These are phyloP conservation scores for Fusarium zealandicum DNA, from an alignment of 2,329 filamentous ascomycete genomes.

Conservation along the genomic window DNA sequence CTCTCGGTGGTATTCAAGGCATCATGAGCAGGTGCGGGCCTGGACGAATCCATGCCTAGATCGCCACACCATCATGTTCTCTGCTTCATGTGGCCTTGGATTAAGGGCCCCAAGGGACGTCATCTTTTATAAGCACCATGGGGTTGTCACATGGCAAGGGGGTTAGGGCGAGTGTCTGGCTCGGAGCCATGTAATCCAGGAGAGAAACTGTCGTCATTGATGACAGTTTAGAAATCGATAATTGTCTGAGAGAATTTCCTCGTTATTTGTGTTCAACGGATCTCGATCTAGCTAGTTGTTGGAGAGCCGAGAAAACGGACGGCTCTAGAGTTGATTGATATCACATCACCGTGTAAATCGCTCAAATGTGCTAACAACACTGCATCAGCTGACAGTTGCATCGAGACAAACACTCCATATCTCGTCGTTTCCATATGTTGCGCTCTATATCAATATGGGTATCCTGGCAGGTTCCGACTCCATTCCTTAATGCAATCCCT, in stretches of 20 bases:
- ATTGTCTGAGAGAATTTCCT: not conserved
- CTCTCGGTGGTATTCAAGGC: not conserved
- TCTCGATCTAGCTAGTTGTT: not conserved
- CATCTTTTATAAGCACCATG: conserved; percentile 9
- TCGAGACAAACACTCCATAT: not conserved
- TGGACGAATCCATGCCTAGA: conserved; percentile 9
- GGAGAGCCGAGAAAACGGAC: not conserved
- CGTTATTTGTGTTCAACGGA: too few relatives aligned
- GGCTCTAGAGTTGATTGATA: not conserved
- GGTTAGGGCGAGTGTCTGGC: not conserved
- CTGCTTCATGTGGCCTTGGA: not conserved
- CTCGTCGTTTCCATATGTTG: not conserved
- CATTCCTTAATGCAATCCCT: too few relatives aligned
- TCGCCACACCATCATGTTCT: conserved; percentile 11
- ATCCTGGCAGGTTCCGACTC: not conserved
- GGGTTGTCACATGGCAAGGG: conserved; percentile 10
- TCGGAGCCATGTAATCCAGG: conserved; percentile 17
- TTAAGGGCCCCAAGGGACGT: conserved; percentile 22
- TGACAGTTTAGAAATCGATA: not conserved
- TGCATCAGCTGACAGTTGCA: conserved; percentile 19
- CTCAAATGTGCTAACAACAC: conserved; percentile 10
- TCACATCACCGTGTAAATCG: conserved; percentile 6
- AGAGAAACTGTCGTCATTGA: conserved; percentile 10
- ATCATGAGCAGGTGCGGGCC: conserved; percentile 6
- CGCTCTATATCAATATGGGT: not conserved